Evolutionary conservation across 108 stramenopile species (phyloP).

Genomic region (Nitzschia inconspicua): DNA sequence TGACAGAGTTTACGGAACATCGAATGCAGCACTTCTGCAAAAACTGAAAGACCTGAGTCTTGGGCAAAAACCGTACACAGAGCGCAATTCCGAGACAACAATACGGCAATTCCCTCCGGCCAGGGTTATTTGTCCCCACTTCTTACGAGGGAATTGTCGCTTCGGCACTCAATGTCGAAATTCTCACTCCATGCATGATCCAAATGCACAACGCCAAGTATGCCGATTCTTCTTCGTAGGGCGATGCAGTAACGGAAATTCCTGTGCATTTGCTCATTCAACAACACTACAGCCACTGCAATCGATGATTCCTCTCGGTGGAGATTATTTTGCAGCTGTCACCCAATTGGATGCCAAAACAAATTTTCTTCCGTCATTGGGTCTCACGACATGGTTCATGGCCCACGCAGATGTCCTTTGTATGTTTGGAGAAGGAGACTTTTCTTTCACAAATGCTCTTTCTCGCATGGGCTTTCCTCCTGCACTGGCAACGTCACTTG

Average conservation of each 20-base stretch:
- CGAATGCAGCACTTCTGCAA: neutral
- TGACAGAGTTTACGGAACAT: neutral
- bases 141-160: neutral
- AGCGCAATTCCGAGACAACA: neutral
- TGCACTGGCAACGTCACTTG: neutral
- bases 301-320: too few species aligned
- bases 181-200: neutral
- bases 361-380: neutral
- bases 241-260: neutral
- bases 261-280: neutral
- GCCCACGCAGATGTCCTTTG: neutral
- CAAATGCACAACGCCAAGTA: neutral
- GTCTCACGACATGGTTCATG: neutral
- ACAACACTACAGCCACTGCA: too few species aligned
- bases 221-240: neutral
- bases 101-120: neutral
- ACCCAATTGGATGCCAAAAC: neutral
- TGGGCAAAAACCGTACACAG: neutral
- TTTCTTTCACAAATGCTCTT: conserved; percentile 12
- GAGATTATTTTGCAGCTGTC: neutral
- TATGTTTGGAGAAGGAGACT: conserved; percentile 16
- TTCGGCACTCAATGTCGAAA: neutral
- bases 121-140: neutral
- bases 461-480: neutral
- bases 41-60: neutral